Percentiles rank a stretch among this genome's conserved stretches.
These are phyloP conservation scores for Naganishia vaughanmartiniae DNA, from an alignment of 768 basidiomycete species.

Conservation along the genomic window DNA sequence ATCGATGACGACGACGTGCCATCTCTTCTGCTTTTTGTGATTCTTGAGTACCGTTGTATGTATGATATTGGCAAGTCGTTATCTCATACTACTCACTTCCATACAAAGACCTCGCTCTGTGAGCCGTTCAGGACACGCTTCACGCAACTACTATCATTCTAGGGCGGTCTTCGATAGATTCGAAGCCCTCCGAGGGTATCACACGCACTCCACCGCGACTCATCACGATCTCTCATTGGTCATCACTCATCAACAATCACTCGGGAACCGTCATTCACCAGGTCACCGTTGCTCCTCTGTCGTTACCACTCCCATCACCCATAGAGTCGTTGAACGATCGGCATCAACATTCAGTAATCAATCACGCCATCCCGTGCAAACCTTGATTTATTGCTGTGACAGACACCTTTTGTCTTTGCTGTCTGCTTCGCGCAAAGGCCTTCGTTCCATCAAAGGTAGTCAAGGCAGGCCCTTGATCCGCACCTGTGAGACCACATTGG, in stretches of 20 bases:
- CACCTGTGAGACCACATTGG: background rate
- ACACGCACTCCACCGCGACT: background rate
- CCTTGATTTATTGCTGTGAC: background rate
- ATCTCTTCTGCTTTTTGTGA: background rate
- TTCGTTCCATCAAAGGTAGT: background rate
- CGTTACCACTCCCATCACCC: background rate
- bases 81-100: background rate
- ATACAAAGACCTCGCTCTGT: constrained; percentile 3
- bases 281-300: background rate
- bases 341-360: background rate
- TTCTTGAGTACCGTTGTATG: too few relatives aligned
- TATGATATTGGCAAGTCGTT: background rate
- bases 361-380: background rate
- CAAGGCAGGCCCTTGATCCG: too few relatives aligned
- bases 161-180: background rate
- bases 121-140: background rate
- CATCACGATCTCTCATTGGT: background rate
- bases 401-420: background rate
- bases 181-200: background rate
- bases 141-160: background rate
- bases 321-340: background rate
- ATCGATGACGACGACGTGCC: background rate
- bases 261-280: background rate
- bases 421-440: background rate
- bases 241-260: background rate